phyloP scores from a whole-genome alignment of 2,329 filamentous ascomycete species.

The Pezicula rhizophila region DNA sequence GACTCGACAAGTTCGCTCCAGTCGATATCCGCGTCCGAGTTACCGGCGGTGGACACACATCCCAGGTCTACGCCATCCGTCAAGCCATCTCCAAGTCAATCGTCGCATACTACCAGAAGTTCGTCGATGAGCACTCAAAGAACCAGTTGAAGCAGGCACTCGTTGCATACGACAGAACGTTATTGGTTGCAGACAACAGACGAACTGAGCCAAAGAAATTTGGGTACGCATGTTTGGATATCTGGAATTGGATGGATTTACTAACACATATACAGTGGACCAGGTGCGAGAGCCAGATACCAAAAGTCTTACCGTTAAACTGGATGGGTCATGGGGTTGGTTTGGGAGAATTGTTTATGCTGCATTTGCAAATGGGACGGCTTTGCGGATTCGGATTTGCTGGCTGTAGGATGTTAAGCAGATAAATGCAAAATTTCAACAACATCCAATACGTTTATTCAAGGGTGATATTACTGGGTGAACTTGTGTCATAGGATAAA shows the following conservation, averaged over 20 bases:
- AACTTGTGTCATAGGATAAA: neutral
- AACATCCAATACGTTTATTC: constrained; percentile 9
- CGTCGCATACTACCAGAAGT: constrained; percentile 99
- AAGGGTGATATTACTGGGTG: neutral
- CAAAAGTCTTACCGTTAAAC: constrained; percentile 98
- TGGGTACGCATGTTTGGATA: constrained; percentile 33
- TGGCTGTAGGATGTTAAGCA: constrained; percentile 29
- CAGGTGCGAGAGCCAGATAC: constrained; percentile 91
- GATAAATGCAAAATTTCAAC: constrained; percentile 27
- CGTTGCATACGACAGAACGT: constrained; percentile 91
- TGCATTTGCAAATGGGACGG: constrained; percentile 30
- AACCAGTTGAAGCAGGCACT: constrained; percentile 98
- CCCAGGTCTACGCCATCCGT: constrained; percentile 95
- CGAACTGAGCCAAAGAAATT: constrained; percentile 98
- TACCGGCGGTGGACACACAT: constrained; percentile 93
- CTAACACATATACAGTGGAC: constrained; percentile 60
- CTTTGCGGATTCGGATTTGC: constrained; percentile 19
- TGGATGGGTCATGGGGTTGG: constrained; percentile 19
- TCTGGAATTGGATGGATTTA: neutral
- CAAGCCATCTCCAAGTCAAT: constrained; percentile 98
- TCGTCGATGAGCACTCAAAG: constrained; percentile 99
- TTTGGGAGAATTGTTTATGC: constrained; percentile 25
- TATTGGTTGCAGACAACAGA: constrained; percentile 98
- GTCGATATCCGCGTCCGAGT: constrained; percentile 98
- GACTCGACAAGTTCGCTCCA: constrained; percentile 92